Evolutionary conservation across 1,284 basidiomycete genomes (phyloP).

Genomic region (Sphaerobolus stellatus): DNA sequence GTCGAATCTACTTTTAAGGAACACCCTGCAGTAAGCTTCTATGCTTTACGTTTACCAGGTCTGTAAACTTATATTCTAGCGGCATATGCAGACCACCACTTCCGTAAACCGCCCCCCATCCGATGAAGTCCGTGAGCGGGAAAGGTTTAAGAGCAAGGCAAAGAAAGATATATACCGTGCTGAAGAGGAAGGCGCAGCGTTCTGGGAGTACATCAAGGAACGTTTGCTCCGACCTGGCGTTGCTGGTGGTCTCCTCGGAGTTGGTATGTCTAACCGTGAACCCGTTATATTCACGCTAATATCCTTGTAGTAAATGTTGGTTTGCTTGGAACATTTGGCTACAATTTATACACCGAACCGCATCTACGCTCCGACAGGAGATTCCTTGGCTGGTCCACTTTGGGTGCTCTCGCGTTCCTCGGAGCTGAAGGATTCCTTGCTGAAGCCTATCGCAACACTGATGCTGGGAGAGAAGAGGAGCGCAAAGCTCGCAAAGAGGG

Average conservation of each 20-base stretch:
- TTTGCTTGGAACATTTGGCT: constrained; percentile 60
- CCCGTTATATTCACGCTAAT: not conserved
- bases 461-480: constrained; percentile 57
- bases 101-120: constrained; percentile 22
- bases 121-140: constrained; percentile 13
- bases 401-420: constrained; percentile 55
- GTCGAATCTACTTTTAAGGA: constrained; percentile 50
- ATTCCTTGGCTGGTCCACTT: constrained; percentile 52
- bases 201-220: constrained; percentile 60
- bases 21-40: constrained; percentile 35
- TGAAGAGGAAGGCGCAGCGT: constrained; percentile 51
- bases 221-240: constrained; percentile 66
- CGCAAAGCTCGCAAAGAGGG: constrained; percentile 62
- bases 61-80: not conserved
- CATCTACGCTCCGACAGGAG: constrained; percentile 60
- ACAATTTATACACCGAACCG: constrained; percentile 66
- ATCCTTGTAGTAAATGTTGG: constrained; percentile 71
- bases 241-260: constrained; percentile 70
- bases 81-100: constrained; percentile 36
- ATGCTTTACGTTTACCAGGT: not conserved
- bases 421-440: constrained; percentile 63
- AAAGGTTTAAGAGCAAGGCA: constrained; percentile 22
- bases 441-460: constrained; percentile 62
- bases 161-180: constrained; percentile 45
- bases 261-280: constrained; percentile 47